Base-by-base conservation (phyloP, 306 rosid species). In the Sicyos edulis region DNA sequence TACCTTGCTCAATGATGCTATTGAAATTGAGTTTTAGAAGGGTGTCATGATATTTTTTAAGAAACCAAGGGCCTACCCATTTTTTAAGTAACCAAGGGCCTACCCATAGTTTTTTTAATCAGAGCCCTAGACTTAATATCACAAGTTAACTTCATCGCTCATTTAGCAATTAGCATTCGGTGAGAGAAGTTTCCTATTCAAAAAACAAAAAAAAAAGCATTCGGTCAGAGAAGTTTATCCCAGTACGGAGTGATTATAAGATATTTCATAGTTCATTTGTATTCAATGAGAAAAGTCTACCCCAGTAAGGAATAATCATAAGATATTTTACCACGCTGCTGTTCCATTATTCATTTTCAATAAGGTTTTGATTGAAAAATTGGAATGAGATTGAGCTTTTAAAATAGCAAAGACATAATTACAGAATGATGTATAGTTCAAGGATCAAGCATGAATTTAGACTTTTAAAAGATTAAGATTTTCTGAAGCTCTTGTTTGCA, bases 401-500 rank as follows among this genome's bases (percentile, higher is more conserved):
- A 17, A 63, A 65, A 20, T 10, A 65, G 21, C 54, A 11, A 44
- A n/a, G 32, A 20, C 6, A 20, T 42, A 11, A 44, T 19, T 44
- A 14, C 21, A 8, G 3, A 19, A 65, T 19, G 54, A 52, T 44
- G 71, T 65, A 44, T 42, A 19, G 45, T 42, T 65, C 34, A 65
- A 13, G 54, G 71, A 20, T 65, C 53, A 42, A 44, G 11, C 5
- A 65, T 19, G 29, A 19, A 44, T 44, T 65, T 44, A 65, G 34
- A 6, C 54, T 42, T 3, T 20, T 20, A 44, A 65, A 22, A 49
- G 42, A 69, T 69, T 13, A 15, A 69, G 73, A 16, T 50, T 49
- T 8, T 15, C 2, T 69, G 73, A 69, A 6, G 47, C 40, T 51
- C 6, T 29, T 24, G 47, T 5, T 77, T 70, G 74, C 87, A 90